Evolutionary conservation across 495 filamentous ascomycete species (phyloP).

Genomic region (Annulohypoxylon maeteangense): DNA sequence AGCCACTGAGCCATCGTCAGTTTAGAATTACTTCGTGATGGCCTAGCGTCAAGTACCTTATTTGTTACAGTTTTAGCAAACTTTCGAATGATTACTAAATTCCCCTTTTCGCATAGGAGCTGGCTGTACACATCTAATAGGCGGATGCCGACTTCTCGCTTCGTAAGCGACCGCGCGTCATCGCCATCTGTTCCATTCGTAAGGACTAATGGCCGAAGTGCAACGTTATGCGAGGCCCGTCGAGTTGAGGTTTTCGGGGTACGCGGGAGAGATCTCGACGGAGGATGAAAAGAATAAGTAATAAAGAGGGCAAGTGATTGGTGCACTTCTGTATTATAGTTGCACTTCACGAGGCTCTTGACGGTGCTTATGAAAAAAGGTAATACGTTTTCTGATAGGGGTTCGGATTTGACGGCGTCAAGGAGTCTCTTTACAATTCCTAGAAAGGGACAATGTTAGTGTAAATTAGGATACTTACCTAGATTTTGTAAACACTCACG

Average conservation of each 20-base stretch:
- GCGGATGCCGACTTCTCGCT: conserved; percentile 74
- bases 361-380: conserved; percentile 81
- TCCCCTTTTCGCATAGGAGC: conserved; percentile 78
- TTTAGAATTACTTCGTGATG: conserved; percentile 39
- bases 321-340: conserved; percentile 81
- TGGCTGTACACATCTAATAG: conserved; percentile 86
- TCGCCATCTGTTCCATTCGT: conserved; percentile 28
- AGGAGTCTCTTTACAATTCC: conserved; percentile 90
- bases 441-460: conserved; percentile 49
- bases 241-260: conserved; percentile 62
- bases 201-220: conserved; percentile 50
- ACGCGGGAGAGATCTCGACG: conserved; percentile 58
- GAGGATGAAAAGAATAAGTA: conserved; percentile 87
- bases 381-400: conserved; percentile 74
- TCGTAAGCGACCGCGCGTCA: conserved; percentile 50
- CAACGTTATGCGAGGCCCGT: conserved; percentile 37
- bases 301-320: conserved; percentile 92
- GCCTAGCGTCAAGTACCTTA: conserved; percentile 71
- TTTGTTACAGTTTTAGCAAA: conserved; percentile 97
- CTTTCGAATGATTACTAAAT: conserved; percentile 75
- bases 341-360: conserved; percentile 78
- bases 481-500: conserved; percentile 68
- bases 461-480: conserved; percentile 16
- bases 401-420: conserved; percentile 86
- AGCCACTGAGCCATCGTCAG: conserved; percentile 79